Conservation (phyloP, 345 rosid species). For the Noccaea caerulescens region DNA sequence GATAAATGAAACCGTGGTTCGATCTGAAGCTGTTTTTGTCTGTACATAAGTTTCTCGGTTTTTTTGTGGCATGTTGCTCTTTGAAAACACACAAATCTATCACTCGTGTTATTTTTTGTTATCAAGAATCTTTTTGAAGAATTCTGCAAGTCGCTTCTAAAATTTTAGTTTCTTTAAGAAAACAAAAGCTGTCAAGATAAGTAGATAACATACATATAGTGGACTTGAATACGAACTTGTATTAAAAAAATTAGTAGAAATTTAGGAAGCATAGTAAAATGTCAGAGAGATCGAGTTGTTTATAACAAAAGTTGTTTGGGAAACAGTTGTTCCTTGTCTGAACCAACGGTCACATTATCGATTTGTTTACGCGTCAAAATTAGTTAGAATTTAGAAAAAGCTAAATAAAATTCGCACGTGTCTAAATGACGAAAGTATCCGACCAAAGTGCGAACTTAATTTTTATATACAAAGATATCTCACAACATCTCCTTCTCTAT, state of each 20-base stretch:
- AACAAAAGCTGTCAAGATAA: no score
- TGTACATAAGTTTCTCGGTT: constrained; percentile 27
- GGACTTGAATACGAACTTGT: no score
- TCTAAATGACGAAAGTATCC: neutral
- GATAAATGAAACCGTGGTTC: constrained; percentile 9
- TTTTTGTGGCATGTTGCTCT: neutral
- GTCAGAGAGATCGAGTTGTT: no score
- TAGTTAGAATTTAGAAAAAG: neutral
- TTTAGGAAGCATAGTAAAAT: no score
- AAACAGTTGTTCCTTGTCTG: no score
- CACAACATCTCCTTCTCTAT: neutral
- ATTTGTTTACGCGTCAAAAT: neutral
- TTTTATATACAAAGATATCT: neutral
- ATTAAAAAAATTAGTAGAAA: no score
- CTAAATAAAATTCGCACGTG: neutral
- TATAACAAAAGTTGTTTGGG: no score
- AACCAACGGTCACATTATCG: no score
- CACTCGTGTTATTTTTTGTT: neutral
- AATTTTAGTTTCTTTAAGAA: no score
- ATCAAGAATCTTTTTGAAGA: constrained; percentile 9
- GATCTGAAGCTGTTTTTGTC: neutral
- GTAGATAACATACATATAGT: no score
- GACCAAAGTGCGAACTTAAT: neutral
- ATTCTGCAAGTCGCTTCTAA: neutral
- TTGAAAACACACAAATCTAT: neutral